Conservation (phyloP, 1,284 basidiomycete species). For the Pterula multifida region DNA sequence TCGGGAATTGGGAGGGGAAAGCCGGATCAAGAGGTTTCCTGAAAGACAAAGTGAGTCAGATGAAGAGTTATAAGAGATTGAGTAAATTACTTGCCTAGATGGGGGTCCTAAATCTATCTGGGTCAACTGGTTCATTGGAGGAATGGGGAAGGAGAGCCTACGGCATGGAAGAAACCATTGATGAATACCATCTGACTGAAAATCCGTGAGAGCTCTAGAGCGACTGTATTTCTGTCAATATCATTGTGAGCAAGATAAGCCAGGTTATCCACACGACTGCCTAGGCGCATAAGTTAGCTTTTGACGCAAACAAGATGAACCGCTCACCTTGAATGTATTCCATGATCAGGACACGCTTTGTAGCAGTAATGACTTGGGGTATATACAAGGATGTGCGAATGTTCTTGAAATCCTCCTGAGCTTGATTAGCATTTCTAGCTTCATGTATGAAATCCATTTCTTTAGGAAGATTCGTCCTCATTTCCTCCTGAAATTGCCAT, state of each 20-base stretch:
- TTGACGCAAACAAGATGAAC: background rate
- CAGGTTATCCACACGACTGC: slow-evolving; percentile 84
- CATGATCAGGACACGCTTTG: slow-evolving; percentile 87
- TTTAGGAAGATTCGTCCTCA: slow-evolving; percentile 85
- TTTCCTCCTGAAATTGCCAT: slow-evolving; percentile 54
- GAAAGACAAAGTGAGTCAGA: slow-evolving; percentile 5
- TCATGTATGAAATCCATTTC: slow-evolving; percentile 95
- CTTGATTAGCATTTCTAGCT: slow-evolving; percentile 72
- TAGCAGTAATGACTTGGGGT: slow-evolving; percentile 76
- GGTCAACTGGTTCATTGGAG: background rate
- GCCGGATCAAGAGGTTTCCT: slow-evolving; percentile 89
- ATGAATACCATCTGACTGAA: slow-evolving; percentile 96
- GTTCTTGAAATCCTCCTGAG: slow-evolving; percentile 62
- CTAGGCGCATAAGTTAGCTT: slow-evolving; percentile 20
- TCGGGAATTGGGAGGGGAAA: slow-evolving; percentile 45
- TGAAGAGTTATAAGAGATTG: background rate
- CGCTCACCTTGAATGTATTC: slow-evolving; percentile 58
- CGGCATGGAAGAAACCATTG: slow-evolving; percentile 8
- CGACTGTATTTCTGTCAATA: slow-evolving; percentile 92
- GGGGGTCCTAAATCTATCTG: background rate
- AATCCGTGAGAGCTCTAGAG: slow-evolving; percentile 80
- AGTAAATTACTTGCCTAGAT: background rate
- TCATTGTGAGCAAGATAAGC: slow-evolving; percentile 72
- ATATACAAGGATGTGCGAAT: slow-evolving; percentile 81
- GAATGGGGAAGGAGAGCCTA: slow-evolving; percentile 1